Evolutionary conservation across 257 asterid species (phyloP).

Genomic region (Scutellaria galericulata): DNA sequence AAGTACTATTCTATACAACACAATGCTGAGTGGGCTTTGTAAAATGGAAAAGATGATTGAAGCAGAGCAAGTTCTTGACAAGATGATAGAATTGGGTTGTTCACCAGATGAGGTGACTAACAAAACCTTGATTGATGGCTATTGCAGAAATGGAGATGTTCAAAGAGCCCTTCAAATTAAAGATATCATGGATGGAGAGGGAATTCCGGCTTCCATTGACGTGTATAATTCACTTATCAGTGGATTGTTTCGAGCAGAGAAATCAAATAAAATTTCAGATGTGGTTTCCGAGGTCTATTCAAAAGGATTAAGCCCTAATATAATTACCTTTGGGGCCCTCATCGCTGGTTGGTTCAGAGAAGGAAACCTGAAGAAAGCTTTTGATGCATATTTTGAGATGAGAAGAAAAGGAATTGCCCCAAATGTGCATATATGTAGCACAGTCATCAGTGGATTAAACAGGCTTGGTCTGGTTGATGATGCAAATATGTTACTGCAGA

Average conservation of each 20-base stretch:
- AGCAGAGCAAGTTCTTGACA: slow-evolving; percentile 66
- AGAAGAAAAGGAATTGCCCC: slow-evolving; percentile 66
- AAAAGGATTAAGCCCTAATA: slow-evolving; percentile 55
- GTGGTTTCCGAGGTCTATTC: slow-evolving; percentile 59
- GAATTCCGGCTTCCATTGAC: slow-evolving; percentile 63
- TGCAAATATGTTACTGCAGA: slow-evolving; percentile 67
- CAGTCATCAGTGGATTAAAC: slow-evolving; percentile 75
- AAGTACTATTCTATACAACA: slow-evolving; percentile 60
- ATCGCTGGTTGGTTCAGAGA: slow-evolving; percentile 82
- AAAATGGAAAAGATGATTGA: slow-evolving; percentile 73
- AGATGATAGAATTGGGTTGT: slow-evolving; percentile 69
- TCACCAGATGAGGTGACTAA: slow-evolving; percentile 72
- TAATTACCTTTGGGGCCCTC: slow-evolving; percentile 83
- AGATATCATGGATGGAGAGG: slow-evolving; percentile 59
- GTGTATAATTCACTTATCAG: slow-evolving; percentile 76
- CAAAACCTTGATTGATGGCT: slow-evolving; percentile 74
- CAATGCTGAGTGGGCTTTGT: slow-evolving; percentile 79
- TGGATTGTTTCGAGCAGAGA: slow-evolving; percentile 70
- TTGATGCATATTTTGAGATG: slow-evolving; percentile 79
- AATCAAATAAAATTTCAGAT: slow-evolving; percentile 48
- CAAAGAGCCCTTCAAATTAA: slow-evolving; percentile 60
- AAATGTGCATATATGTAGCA: slow-evolving; percentile 65
- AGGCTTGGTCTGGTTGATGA: slow-evolving; percentile 65
- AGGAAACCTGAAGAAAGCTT: slow-evolving; percentile 72
- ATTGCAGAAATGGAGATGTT: slow-evolving; percentile 66